Conservation (phyloP, 768 basidiomycete genomes). For the Leccinum boreale region DNA sequence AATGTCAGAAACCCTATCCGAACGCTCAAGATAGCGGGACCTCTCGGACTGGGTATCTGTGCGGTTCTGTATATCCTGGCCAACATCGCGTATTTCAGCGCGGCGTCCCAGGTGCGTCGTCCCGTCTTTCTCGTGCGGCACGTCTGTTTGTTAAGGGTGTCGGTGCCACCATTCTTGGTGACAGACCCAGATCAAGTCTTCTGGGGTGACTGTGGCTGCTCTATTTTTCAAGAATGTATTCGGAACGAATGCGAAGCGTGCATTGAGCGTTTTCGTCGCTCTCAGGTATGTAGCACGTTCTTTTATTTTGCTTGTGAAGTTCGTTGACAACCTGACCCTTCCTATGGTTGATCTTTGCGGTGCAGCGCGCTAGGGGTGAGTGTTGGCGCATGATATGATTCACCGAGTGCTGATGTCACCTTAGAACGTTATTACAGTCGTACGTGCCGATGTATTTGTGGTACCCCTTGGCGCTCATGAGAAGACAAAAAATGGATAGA, state of each 20-base stretch:
- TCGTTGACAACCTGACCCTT: background rate
- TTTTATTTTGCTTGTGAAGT: background rate
- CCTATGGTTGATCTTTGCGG: background rate
- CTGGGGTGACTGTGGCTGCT: slow-evolving; percentile 55
- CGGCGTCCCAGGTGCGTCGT: slow-evolving; percentile 19
- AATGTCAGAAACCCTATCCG: slow-evolving; percentile 57
- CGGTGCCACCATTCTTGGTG: background rate
- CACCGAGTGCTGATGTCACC: slow-evolving; percentile 1
- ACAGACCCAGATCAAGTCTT: slow-evolving; percentile 43
- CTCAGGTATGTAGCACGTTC: slow-evolving; percentile 38
- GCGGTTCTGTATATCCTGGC: slow-evolving; percentile 51
- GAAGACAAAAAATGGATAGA: slow-evolving; percentile 28
- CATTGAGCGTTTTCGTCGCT: slow-evolving; percentile 55
- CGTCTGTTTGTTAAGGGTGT: background rate
- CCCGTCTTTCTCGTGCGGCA: background rate
- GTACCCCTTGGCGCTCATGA: background rate
- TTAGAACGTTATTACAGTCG: slow-evolving; percentile 33
- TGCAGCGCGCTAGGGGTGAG: slow-evolving; percentile 36
- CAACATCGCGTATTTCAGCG: slow-evolving; percentile 56
- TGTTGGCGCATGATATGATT: background rate
- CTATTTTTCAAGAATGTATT: slow-evolving; percentile 61
- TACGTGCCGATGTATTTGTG: slow-evolving; percentile 6
- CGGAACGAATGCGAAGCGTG: slow-evolving; percentile 48
- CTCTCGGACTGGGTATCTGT: slow-evolving; percentile 54
- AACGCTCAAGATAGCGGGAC: slow-evolving; percentile 61